phyloP scores from a whole-genome alignment of 2,329 filamentous ascomycete species.

The Colletotrichum tropicicola region DNA sequence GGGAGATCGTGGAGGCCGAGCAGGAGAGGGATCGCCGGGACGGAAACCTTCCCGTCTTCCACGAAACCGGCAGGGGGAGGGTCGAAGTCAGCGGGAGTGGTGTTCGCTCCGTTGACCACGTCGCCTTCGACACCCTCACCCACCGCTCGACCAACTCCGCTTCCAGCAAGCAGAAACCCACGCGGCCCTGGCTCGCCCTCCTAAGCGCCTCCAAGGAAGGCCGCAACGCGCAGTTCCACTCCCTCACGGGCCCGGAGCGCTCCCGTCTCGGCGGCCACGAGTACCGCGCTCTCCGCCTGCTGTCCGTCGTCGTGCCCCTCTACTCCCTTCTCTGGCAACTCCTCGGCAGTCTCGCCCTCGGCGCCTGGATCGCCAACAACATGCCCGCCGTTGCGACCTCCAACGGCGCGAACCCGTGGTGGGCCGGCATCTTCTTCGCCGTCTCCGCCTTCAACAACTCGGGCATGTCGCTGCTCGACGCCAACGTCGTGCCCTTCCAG shows the following conservation, averaged over 20 bases:
- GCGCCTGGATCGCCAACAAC: conserved; percentile 66
- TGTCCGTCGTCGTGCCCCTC: conserved; percentile 66
- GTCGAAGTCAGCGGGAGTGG: background rate
- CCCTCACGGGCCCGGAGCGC: conserved; percentile 60
- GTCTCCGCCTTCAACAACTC: conserved; percentile 77
- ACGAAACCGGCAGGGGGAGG: background rate
- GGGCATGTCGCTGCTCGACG: conserved; percentile 74
- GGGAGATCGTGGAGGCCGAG: conserved; percentile 56
- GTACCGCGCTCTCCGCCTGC: conserved; percentile 68
- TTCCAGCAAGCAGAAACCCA: conserved; percentile 23
- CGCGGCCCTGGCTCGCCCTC: conserved; percentile 42
- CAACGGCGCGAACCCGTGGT: conserved; percentile 73
- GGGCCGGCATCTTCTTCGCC: conserved; percentile 74
- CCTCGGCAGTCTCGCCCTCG: conserved; percentile 65
- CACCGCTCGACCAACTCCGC: conserved; percentile 5
- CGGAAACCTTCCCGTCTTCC: conserved; percentile 38
- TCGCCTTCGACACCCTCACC: background rate
- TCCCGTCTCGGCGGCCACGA: conserved; percentile 70
- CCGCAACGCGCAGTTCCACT: conserved; percentile 64
- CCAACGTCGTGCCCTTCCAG: conserved; percentile 71
- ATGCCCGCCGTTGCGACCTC: conserved; percentile 54
- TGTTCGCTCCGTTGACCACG: background rate
- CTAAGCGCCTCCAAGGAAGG: conserved; percentile 49
- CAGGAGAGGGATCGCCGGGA: conserved; percentile 39
- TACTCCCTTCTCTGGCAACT: conserved; percentile 70